phyloP scores from a whole-genome alignment of 2,329 filamentous ascomycete species.

The Emericellopsis cladophorae region DNA sequence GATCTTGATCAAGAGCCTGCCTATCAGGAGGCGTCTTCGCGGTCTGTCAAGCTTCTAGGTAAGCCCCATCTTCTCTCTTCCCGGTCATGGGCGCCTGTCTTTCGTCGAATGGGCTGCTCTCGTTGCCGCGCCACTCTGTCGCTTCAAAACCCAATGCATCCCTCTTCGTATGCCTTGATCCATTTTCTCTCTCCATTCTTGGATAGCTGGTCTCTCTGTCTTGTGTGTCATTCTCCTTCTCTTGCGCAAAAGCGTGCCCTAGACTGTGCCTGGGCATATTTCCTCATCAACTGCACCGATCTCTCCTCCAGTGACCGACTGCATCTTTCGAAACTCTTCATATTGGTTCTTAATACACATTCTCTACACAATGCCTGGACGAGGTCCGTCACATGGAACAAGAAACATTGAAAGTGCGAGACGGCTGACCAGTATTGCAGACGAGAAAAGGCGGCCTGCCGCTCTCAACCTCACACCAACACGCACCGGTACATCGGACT shows the following conservation, averaged over 20 bases:
- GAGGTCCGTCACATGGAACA: constrained; percentile 20
- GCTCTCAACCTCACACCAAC: constrained; percentile 39
- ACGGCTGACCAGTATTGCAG: constrained; percentile 10
- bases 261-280: constrained; percentile 5
- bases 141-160: constrained; percentile 35
- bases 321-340: not conserved
- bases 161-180: constrained; percentile 23
- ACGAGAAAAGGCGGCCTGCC: constrained; percentile 44
- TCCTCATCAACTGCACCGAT: constrained; percentile 1
- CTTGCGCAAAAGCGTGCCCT: constrained; percentile 1
- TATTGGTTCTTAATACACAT: constrained; percentile 6
- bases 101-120: constrained; percentile 16
- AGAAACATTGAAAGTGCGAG: not conserved
- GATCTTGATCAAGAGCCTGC: constrained; percentile 5
- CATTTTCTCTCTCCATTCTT: constrained; percentile 23
- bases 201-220: constrained; percentile 42
- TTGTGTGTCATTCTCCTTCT: constrained; percentile 12
- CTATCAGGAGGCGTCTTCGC: constrained; percentile 13
- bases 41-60: constrained; percentile 10
- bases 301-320: not conserved
- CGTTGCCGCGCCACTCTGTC: constrained; percentile 13
- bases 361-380: constrained; percentile 19
- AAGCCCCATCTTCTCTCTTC: constrained; percentile 11
- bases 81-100: constrained; percentile 20
- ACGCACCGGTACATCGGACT: constrained; percentile 35